Evolutionary conservation across 371 early-diverging fungal genomes (phyloP).

Genomic region (Pancytospora philotis): DNA sequence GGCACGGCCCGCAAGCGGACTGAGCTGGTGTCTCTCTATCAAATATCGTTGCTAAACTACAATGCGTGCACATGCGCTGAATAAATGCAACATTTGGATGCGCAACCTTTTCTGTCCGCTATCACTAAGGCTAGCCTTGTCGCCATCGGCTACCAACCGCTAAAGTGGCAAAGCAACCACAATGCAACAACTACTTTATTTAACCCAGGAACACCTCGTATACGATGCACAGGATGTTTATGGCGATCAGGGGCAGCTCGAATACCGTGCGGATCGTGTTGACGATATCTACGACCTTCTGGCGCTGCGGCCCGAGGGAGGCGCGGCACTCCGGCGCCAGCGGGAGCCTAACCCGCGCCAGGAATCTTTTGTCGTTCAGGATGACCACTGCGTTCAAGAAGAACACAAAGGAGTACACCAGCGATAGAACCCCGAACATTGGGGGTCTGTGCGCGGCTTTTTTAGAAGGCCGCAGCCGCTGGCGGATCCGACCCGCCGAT

Average conservation of each 20-base stretch:
- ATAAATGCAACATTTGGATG: too few relatives aligned
- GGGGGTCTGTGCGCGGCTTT: slow-evolving; percentile 11
- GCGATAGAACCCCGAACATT: slow-evolving; percentile 50
- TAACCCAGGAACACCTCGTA: slow-evolving; percentile 48
- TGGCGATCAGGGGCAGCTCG: slow-evolving; percentile 45
- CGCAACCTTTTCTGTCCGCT: too few relatives aligned
- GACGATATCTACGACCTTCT: slow-evolving; percentile 49
- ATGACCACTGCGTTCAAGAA: slow-evolving; percentile 49
- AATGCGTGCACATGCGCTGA: too few relatives aligned
- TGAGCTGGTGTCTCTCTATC: too few relatives aligned
- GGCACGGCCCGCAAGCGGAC: too few relatives aligned
- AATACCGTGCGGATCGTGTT: slow-evolving; percentile 29
- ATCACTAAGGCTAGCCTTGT: too few relatives aligned
- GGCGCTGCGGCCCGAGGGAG: slow-evolving; percentile 8
- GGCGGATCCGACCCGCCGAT: too few relatives aligned
- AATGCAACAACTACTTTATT: too few relatives aligned
- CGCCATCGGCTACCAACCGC: too few relatives aligned
- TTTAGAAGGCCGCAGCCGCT: too few relatives aligned
- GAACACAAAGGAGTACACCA: slow-evolving; percentile 45
- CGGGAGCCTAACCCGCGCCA: slow-evolving; percentile 43
- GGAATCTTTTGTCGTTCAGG: slow-evolving; percentile 52
- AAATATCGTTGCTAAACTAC: too few relatives aligned
- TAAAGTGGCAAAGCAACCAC: too few relatives aligned
- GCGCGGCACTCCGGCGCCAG: slow-evolving; percentile 35
- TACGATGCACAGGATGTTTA: slow-evolving; percentile 49